Conservation (phyloP, 1,284 basidiomycete genomes). For the Apiotrichum domesticum region DNA sequence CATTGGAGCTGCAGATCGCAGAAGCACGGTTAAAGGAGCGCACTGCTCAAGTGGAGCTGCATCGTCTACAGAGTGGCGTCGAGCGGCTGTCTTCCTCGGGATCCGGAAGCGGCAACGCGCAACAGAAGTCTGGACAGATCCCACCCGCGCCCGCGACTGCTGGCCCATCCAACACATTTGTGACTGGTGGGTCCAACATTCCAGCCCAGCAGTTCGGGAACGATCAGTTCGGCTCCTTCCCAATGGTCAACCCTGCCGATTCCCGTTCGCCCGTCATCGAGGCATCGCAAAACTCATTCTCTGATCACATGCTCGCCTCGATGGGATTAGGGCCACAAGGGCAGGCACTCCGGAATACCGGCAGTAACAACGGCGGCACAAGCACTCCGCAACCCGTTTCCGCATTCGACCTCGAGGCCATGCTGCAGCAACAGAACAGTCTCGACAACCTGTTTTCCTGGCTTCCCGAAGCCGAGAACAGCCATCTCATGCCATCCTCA, state of each 20-base stretch:
- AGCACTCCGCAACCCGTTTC: conserved; percentile 19
- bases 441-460: conserved; percentile 36
- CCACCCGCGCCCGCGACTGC: background rate
- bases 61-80: conserved; percentile 21
- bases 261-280: conserved; percentile 10
- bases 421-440: conserved; percentile 25
- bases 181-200: background rate
- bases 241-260: conserved; percentile 6
- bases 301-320: conserved; percentile 1
- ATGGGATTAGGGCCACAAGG: background rate
- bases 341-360: too few relatives aligned
- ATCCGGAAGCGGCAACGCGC: background rate
- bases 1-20: conserved; percentile 44
- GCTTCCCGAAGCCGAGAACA: conserved; percentile 28
- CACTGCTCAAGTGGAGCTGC: conserved; percentile 40
- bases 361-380: background rate
- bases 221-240: conserved; percentile 2
- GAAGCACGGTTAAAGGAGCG: conserved; percentile 37
- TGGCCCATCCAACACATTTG: background rate
- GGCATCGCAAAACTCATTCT: background rate
- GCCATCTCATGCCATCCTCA: background rate
- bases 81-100: background rate
- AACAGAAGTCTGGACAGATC: background rate
- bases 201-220: conserved; percentile 1
- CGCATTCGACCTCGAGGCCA: conserved; percentile 40